These are phyloP conservation scores for Saccharum hybrid DNA, from an alignment of 202 grass and related monocot genomes.

Conservation along the genomic window DNA sequence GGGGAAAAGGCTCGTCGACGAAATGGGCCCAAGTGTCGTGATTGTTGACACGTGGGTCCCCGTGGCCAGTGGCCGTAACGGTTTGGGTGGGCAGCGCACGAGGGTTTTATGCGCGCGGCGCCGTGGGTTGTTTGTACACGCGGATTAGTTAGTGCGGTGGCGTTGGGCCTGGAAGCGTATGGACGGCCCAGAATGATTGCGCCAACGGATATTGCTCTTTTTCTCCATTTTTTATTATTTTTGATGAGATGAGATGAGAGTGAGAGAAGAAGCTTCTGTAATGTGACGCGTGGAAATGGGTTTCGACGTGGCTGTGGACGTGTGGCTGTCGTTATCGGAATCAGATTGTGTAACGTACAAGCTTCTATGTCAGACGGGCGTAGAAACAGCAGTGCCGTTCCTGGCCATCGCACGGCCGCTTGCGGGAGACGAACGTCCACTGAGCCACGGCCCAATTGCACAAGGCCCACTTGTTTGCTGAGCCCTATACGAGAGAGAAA, in stretches of 20 bases:
- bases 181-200: slow-evolving; percentile 1
- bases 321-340: not conserved
- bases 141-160: not conserved
- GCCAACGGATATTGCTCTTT: not conserved
- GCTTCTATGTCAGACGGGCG: too few species aligned
- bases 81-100: too few species aligned
- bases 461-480: too few species aligned
- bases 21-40: not conserved
- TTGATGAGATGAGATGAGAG: too few species aligned
- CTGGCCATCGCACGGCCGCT: too few species aligned
- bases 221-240: not conserved
- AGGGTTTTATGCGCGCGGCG: slow-evolving; percentile 25
- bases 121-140: slow-evolving; percentile 41
- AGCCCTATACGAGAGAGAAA: too few species aligned
- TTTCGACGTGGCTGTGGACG: not conserved
- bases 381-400: too few species aligned
- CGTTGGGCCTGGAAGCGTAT: not conserved
- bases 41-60: not conserved
- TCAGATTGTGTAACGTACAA: too few species aligned
- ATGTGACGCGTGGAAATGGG: not conserved
- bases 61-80: not conserved
- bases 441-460: too few species aligned
- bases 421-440: too few species aligned
- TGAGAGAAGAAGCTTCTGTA: not conserved
- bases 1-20: not conserved